A percentile compares a stretch with the other conserved stretches of the same genome.
Conservation (phyloP, 1,139 yeast species). For the Kurtzmaniella natalensis region DNA sequence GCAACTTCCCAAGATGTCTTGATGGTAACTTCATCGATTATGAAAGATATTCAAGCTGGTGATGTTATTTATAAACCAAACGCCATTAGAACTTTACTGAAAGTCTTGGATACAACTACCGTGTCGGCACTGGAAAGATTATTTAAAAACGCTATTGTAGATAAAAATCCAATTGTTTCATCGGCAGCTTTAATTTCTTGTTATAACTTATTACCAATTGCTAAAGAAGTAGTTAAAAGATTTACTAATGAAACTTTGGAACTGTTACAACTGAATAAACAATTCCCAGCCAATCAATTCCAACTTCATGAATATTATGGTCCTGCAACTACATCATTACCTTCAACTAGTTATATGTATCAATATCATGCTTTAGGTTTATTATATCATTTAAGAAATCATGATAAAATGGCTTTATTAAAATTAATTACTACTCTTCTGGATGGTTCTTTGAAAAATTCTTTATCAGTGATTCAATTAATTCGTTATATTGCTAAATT, state of each 20-base stretch:
- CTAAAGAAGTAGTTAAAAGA: conserved; percentile 87
- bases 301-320: conserved; percentile 54
- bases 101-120: conserved; percentile 88
- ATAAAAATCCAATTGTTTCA: conserved; percentile 80
- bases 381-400: conserved; percentile 80
- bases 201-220: conserved; percentile 83
- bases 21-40: conserved; percentile 96
- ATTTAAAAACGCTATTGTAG: conserved; percentile 90
- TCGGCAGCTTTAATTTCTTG: conserved; percentile 92
- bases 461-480: conserved; percentile 78
- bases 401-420: conserved; percentile 91
- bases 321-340: conserved; percentile 45
- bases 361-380: conserved; percentile 96
- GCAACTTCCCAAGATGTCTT: conserved; percentile 83
- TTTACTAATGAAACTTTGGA: conserved; percentile 94
- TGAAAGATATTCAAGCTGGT: conserved; percentile 94
- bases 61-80: conserved; percentile 86
- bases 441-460: conserved; percentile 61
- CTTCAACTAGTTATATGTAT: conserved; percentile 72
- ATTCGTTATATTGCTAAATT: conserved; percentile 78
- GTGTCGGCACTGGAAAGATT: conserved; percentile 93
- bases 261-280: conserved; percentile 67
- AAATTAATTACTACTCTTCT: conserved; percentile 82
- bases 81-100: conserved; percentile 86
- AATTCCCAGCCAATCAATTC: conserved; percentile 56